Percentiles rank a stretch among this genome's conserved stretches.
phyloP scores from a whole-genome alignment of 2,329 filamentous ascomycete genomes.

The Blastomyces gilchristii region DNA sequence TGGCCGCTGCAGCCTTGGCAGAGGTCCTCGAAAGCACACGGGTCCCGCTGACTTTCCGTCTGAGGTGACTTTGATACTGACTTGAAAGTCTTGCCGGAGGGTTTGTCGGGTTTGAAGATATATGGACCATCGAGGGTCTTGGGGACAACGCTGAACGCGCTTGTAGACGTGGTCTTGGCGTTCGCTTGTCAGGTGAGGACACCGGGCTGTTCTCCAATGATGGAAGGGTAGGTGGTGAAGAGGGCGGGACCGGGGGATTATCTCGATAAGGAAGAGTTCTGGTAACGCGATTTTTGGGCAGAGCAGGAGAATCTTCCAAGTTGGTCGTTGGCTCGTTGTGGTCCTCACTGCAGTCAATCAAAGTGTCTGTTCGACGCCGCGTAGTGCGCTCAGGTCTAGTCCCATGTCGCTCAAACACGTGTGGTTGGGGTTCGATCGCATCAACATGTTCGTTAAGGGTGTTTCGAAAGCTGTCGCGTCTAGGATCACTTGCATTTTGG shows the following conservation, averaged over 20 bases:
- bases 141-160: constrained; percentile 20
- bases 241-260: constrained; percentile 19
- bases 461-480: background rate
- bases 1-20: constrained; percentile 1
- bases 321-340: constrained; percentile 21
- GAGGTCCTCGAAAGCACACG: background rate
- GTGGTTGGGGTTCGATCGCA: background rate
- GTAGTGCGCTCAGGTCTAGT: background rate
- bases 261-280: constrained; percentile 13
- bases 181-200: constrained; percentile 16
- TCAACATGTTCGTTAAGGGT: background rate
- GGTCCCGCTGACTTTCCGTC: background rate
- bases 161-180: constrained; percentile 10
- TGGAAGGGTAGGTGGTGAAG: constrained; percentile 25
- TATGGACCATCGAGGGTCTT: constrained; percentile 21
- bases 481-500: background rate
- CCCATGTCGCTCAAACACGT: background rate
- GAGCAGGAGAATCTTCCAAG: constrained; percentile 18
- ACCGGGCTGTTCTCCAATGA: constrained; percentile 20
- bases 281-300: constrained; percentile 8
- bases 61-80: background rate
- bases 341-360: constrained; percentile 15
- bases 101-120: constrained; percentile 16
- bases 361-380: background rate
- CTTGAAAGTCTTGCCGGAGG: constrained; percentile 6